Conservation (phyloP, 169 alveolate genomes). For the Plasmodium berghei region DNA sequence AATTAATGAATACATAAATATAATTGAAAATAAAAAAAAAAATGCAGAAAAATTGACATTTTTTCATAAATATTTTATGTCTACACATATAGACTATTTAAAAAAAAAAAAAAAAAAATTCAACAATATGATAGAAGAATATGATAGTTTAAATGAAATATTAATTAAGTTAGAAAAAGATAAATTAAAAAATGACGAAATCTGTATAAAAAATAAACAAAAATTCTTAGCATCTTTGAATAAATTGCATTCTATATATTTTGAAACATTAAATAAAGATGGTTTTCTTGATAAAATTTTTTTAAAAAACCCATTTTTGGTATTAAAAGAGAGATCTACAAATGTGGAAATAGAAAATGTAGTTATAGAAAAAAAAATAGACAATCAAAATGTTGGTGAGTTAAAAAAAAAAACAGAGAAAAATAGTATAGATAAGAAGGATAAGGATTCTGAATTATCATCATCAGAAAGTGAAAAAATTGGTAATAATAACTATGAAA, state of each 20-base stretch:
- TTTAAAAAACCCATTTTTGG: constrained; percentile 40
- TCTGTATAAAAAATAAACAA: constrained; percentile 24
- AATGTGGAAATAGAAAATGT: constrained; percentile 28
- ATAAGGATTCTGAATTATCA: too few relatives aligned
- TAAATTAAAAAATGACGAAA: constrained; percentile 65
- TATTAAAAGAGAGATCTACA: constrained; percentile 14
- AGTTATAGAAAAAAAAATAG: constrained; percentile 1
- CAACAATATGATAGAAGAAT: constrained; percentile 14
- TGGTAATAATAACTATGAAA: too few relatives aligned
- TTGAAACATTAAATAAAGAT: constrained; percentile 13
- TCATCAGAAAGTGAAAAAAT: too few relatives aligned
- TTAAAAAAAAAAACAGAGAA: background rate
- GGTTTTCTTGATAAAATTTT: background rate
- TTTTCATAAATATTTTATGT: constrained; percentile 29
- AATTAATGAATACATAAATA: constrained; percentile 25
- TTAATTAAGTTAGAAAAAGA: constrained; percentile 47
- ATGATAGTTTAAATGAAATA: constrained; percentile 37
- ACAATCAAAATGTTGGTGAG: background rate
- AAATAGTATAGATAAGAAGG: background rate
- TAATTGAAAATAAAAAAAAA: constrained; percentile 21
- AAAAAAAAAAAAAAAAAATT: constrained; percentile 27
- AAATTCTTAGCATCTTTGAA: constrained; percentile 31
- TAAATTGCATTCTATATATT: constrained; percentile 34
- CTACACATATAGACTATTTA: constrained; percentile 34
- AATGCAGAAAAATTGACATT: background rate